phyloP scores from a whole-genome alignment of 495 filamentous ascomycete species.

The Tuber melanosporum region DNA sequence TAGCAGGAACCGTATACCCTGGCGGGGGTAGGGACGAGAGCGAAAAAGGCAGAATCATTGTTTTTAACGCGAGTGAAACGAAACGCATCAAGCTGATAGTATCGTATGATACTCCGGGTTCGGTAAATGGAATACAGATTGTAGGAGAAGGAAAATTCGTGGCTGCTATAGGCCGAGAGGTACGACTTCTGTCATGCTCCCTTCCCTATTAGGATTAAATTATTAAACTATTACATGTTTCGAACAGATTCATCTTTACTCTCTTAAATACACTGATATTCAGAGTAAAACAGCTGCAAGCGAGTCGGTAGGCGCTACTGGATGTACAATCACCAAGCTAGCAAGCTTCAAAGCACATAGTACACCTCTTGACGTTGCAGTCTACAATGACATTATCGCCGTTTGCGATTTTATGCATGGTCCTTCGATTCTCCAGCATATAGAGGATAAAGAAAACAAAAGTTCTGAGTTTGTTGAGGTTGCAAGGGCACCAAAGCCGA shows the following conservation, averaged over 20 bases:
- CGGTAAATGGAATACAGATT: slow-evolving; percentile 64
- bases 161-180: slow-evolving; percentile 78
- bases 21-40: slow-evolving; percentile 49
- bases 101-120: slow-evolving; percentile 60
- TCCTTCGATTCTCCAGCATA: slow-evolving; percentile 65
- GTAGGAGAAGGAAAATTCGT: slow-evolving; percentile 72
- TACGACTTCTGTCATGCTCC: slow-evolving; percentile 44
- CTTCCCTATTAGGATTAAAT: background rate
- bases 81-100: slow-evolving; percentile 61
- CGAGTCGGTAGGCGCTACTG: background rate
- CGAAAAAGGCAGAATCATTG: slow-evolving; percentile 67
- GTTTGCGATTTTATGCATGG: slow-evolving; percentile 95
- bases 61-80: slow-evolving; percentile 73
- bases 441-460: slow-evolving; percentile 18
- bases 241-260: slow-evolving; percentile 45
- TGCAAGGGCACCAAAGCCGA: slow-evolving; percentile 70
- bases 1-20: slow-evolving; percentile 78
- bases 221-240: background rate
- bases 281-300: slow-evolving; percentile 43
- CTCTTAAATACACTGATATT: slow-evolving; percentile 41
- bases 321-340: slow-evolving; percentile 52
- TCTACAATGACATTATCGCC: slow-evolving; percentile 64
- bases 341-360: slow-evolving; percentile 75
- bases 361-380: slow-evolving; percentile 73
- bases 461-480: slow-evolving; percentile 59